A percentile compares a stretch with the other conserved stretches of the same genome.
These are phyloP conservation scores for Ceratopteris richardii DNA, from an alignment of 75 land plant species.

Conservation along the genomic window DNA sequence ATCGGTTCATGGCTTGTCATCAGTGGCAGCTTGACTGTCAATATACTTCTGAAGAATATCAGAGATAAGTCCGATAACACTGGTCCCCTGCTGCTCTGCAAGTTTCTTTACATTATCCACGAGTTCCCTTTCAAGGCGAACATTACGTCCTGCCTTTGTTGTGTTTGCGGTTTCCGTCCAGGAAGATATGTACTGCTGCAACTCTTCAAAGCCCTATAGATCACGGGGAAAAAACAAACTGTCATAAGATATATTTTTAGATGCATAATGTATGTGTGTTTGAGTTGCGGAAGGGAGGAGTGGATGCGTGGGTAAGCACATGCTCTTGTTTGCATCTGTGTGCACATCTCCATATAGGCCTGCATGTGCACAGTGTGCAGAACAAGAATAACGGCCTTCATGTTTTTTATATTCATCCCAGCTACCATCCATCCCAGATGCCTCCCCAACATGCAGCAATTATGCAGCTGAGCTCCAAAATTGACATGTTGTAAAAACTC, in stretches of 20 bases:
- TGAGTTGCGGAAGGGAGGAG: no score
- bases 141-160: conserved; percentile 22
- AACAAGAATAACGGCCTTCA: no score
- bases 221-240: not conserved
- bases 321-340: no score
- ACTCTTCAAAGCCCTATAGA: not conserved
- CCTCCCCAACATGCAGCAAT: no score
- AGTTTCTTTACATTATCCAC: conserved; percentile 41
- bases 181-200: conserved; percentile 28
- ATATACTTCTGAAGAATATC: conserved; percentile 58
- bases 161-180: conserved; percentile 50
- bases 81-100: conserved; percentile 46
- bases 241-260: not conserved
- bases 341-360: no score
- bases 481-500: no score
- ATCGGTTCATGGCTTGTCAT: not conserved
- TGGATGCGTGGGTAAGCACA: no score
- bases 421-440: no score
- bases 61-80: conserved; percentile 48
- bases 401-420: no score
- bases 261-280: no score
- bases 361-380: no score
- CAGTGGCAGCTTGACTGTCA: conserved; percentile 21
- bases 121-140: conserved; percentile 40
- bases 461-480: no score